These are phyloP conservation scores for Dothistroma pini DNA, from an alignment of 2,329 filamentous ascomycete genomes.

Conservation along the genomic window DNA sequence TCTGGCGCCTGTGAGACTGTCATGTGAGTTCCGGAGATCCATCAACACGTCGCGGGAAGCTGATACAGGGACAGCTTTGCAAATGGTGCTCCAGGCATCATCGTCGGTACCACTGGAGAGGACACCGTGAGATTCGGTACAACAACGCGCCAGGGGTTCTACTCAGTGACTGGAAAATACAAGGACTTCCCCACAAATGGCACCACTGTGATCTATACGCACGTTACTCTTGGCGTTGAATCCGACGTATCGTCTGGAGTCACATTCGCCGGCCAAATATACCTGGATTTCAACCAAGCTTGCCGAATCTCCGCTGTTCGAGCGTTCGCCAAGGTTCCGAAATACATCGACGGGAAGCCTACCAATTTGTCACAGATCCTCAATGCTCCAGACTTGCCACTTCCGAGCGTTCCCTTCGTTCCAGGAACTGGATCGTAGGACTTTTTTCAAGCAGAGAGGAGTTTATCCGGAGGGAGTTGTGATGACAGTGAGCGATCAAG, in stretches of 20 bases:
- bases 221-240: slow-evolving; percentile 5
- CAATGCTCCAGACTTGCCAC: slow-evolving; percentile 7
- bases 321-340: slow-evolving; percentile 14
- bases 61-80: neutral
- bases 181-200: slow-evolving; percentile 10
- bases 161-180: slow-evolving; percentile 16
- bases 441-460: no score
- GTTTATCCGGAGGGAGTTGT: no score
- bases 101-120: slow-evolving; percentile 9
- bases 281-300: slow-evolving; percentile 11
- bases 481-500: no score
- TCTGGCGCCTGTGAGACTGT: slow-evolving; percentile 10
- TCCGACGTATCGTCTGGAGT: slow-evolving; percentile 8
- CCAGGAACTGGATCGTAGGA: no score
- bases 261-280: slow-evolving; percentile 17
- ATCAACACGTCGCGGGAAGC: neutral
- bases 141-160: slow-evolving; percentile 16
- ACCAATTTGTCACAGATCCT: slow-evolving; percentile 9
- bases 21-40: neutral
- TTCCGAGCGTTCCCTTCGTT: neutral
- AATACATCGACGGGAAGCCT: slow-evolving; percentile 11
- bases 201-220: slow-evolving; percentile 18
- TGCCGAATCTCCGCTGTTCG: slow-evolving; percentile 16
- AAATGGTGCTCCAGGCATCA: slow-evolving; percentile 8
- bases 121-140: slow-evolving; percentile 8